phyloP scores from a whole-genome alignment of 352 stramenopile genomes.

The Globisporangium viniferum region DNA sequence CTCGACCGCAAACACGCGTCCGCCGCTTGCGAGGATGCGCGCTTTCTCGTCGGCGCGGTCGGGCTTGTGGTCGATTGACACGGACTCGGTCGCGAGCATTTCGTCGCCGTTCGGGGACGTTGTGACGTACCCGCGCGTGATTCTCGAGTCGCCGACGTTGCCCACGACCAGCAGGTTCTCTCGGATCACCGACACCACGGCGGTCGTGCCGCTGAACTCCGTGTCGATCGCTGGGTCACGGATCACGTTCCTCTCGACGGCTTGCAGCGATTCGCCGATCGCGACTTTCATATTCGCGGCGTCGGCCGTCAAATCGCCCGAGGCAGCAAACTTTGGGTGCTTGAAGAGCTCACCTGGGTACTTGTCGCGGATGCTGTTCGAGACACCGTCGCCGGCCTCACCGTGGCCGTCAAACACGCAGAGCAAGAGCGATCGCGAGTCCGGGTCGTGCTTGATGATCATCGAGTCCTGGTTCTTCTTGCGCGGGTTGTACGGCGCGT shows the following conservation, averaged over 20 bases:
- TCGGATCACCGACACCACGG: constrained; percentile 68
- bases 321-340: constrained; percentile 75
- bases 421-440: constrained; percentile 92
- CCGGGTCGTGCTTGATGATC: constrained; percentile 92
- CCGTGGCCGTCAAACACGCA: constrained; percentile 97
- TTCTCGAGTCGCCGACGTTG: constrained; percentile 97
- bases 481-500: constrained; percentile 92
- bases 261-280: constrained; percentile 48
- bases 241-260: constrained; percentile 82
- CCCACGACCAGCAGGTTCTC: constrained; percentile 89
- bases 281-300: constrained; percentile 48
- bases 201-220: constrained; percentile 90
- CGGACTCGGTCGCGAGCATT: constrained; percentile 46
- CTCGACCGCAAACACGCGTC: constrained; percentile 97
- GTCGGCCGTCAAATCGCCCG: constrained; percentile 56
- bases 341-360: constrained; percentile 90
- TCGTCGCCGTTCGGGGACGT: constrained; percentile 21
- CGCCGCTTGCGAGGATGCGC: constrained; percentile 92
- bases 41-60: constrained; percentile 95
- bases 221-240: constrained; percentile 91
- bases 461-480: constrained; percentile 98
- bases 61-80: constrained; percentile 99
- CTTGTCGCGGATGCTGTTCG: constrained; percentile 84
- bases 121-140: constrained; percentile 84
- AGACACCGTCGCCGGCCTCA: constrained; percentile 94